A percentile compares a stretch with the other conserved stretches of the same genome.
Evolutionary conservation across 345 rosid genomes (phyloP).

Genomic region (Moricandia arvensis): DNA sequence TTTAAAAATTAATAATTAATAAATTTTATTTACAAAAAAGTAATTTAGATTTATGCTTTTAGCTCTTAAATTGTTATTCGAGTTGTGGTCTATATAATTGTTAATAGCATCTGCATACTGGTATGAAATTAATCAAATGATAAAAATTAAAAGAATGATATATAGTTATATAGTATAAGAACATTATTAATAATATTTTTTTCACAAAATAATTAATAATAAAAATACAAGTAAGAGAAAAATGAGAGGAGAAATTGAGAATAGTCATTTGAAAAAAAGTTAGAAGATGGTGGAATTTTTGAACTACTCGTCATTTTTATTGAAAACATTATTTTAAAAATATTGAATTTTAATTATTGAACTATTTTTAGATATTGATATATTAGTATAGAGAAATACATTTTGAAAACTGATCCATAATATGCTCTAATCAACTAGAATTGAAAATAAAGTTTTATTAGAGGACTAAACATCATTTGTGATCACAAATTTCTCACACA

Average conservation of each 20-base stretch:
- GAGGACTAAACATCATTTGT: constrained; percentile 12
- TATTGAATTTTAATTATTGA: neutral
- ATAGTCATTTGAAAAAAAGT: neutral
- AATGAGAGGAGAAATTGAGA: neutral
- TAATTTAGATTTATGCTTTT: neutral
- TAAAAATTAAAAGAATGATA: neutral
- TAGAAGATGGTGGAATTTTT: neutral
- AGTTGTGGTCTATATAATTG: neutral
- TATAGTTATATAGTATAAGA: neutral
- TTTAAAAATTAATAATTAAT: neutral
- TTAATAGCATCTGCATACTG: neutral
- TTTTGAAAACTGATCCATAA: neutral
- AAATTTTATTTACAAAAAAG: neutral
- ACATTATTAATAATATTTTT: neutral
- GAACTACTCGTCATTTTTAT: neutral
- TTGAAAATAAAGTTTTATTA: neutral
- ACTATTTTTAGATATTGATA: too few species aligned
- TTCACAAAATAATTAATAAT: neutral
- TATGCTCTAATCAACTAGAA: neutral
- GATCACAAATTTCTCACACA: constrained; percentile 14
- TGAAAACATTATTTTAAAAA: too few species aligned
- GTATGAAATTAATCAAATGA: neutral
- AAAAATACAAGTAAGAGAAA: neutral
- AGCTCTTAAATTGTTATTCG: neutral
- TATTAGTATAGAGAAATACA: neutral